Percentiles rank a stretch among this genome's conserved stretches.
Evolutionary conservation across 2,329 filamentous ascomycete species (phyloP).

Genomic region (Xylaria sp.): DNA sequence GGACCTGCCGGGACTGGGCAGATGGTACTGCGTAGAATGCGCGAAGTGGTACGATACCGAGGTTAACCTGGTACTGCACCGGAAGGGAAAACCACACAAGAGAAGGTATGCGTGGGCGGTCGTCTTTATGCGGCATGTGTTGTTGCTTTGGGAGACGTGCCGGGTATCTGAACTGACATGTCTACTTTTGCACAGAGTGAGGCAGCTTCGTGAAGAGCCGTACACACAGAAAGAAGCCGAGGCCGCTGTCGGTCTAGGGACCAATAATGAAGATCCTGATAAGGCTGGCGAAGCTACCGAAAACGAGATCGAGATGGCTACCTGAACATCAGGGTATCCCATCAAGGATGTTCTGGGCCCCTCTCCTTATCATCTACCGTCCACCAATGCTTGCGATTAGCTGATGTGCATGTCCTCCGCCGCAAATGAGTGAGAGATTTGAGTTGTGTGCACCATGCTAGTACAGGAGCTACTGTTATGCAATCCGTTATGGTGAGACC

Average conservation of each 20-base stretch:
- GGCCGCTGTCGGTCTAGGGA: constrained; percentile 76
- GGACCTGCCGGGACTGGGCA: constrained; percentile 87
- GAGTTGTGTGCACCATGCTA: neutral
- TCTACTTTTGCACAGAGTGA: constrained; percentile 69
- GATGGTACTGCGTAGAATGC: constrained; percentile 90
- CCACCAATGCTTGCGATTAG: neutral
- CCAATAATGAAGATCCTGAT: constrained; percentile 67
- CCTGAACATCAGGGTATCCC: constrained; percentile 36
- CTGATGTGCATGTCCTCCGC: neutral
- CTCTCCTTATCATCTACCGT: constrained; percentile 7
- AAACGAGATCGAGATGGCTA: constrained; percentile 55
- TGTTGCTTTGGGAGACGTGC: neutral
- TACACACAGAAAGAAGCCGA: constrained; percentile 89
- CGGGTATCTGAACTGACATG: constrained; percentile 40
- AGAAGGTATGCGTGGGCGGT: constrained; percentile 67
- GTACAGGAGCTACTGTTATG: neutral
- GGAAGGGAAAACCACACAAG: constrained; percentile 92
- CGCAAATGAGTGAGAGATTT: neutral
- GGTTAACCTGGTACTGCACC: constrained; percentile 77
- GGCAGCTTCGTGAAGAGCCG: constrained; percentile 82
- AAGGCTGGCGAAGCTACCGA: constrained; percentile 43
- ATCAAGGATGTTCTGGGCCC: constrained; percentile 10
- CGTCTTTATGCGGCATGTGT: neutral
- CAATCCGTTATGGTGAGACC: neutral
- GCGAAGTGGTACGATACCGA: constrained; percentile 96